A percentile compares a stretch with the other conserved stretches of the same genome.
Evolutionary conservation across 2,329 filamentous ascomycete species (phyloP).

Genomic region (Alternaria solani): DNA sequence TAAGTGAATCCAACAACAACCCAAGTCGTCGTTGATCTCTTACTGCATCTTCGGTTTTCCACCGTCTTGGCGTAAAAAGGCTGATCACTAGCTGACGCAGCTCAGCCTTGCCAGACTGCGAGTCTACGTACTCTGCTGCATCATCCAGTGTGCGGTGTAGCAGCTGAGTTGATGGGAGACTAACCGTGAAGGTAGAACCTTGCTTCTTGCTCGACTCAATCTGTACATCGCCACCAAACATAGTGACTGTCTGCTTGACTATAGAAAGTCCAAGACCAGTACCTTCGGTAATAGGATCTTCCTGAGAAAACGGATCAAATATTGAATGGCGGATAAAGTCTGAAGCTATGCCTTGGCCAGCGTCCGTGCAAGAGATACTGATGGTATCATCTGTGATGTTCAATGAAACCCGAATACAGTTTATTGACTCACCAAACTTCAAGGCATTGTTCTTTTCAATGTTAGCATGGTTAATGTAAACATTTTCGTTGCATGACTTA

Average conservation of each 20-base stretch:
- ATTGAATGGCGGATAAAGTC: slow-evolving; percentile 12
- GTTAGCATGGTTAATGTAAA: not conserved
- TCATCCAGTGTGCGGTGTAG: not conserved
- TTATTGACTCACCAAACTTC: slow-evolving; percentile 5
- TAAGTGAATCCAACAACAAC: slow-evolving; percentile 6
- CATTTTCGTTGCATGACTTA: not conserved
- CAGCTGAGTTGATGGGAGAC: slow-evolving; percentile 1
- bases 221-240: slow-evolving; percentile 1
- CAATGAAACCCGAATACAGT: slow-evolving; percentile 12
- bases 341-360: slow-evolving; percentile 8
- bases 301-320: slow-evolving; percentile 15
- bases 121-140: not conserved
- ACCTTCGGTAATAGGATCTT: slow-evolving; percentile 8
- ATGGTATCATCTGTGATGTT: not conserved
- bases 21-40: not conserved
- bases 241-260: slow-evolving; percentile 12
- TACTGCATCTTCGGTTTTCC: not conserved
- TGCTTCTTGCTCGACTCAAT: slow-evolving; percentile 9
- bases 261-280: slow-evolving; percentile 16
- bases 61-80: slow-evolving; percentile 6
- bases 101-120: not conserved
- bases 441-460: slow-evolving; percentile 6
- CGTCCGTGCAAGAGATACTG: slow-evolving; percentile 2
- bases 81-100: slow-evolving; percentile 4
- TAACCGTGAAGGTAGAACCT: slow-evolving; percentile 11